These are phyloP conservation scores for Fusarium keratoplasticum DNA, from an alignment of 2,329 filamentous ascomycete species.

Conservation along the genomic window DNA sequence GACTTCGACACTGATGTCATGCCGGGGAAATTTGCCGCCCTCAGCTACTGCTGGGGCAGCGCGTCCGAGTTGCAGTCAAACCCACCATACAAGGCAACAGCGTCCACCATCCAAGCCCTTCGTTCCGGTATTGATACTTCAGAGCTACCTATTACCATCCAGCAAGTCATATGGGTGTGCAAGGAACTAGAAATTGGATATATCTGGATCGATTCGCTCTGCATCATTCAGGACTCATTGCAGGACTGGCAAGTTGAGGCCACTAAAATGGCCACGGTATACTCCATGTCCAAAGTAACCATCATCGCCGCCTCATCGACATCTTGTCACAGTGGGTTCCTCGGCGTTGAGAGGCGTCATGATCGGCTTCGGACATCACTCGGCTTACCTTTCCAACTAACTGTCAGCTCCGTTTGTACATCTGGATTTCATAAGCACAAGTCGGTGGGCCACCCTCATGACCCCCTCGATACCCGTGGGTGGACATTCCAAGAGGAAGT, in stretches of 20 bases:
- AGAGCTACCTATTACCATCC: neutral
- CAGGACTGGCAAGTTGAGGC: neutral
- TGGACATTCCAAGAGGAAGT: neutral
- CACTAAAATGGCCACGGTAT: neutral
- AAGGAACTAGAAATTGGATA: neutral
- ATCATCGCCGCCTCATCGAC: neutral
- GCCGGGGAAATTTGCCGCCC: neutral
- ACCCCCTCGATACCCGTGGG: neutral
- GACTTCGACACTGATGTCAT: neutral
- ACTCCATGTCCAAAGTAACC: neutral
- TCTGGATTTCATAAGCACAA: neutral
- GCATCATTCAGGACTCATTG: neutral
- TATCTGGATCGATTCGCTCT: neutral
- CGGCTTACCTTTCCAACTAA: neutral
- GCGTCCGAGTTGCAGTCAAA: neutral
- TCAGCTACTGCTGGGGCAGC: neutral
- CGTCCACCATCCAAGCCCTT: neutral
- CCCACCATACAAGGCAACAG: neutral
- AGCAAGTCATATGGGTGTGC: neutral
- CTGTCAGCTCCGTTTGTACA: neutral
- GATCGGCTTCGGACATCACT: neutral
- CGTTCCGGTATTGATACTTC: neutral
- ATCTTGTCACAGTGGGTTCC: neutral
- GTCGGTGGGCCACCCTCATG: neutral
- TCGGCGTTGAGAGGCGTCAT: neutral